Percentiles rank a stretch among this genome's conserved stretches.
phyloP scores from a whole-genome alignment of 2,329 filamentous ascomycete genomes.

The Cordyceps pruinosa region DNA sequence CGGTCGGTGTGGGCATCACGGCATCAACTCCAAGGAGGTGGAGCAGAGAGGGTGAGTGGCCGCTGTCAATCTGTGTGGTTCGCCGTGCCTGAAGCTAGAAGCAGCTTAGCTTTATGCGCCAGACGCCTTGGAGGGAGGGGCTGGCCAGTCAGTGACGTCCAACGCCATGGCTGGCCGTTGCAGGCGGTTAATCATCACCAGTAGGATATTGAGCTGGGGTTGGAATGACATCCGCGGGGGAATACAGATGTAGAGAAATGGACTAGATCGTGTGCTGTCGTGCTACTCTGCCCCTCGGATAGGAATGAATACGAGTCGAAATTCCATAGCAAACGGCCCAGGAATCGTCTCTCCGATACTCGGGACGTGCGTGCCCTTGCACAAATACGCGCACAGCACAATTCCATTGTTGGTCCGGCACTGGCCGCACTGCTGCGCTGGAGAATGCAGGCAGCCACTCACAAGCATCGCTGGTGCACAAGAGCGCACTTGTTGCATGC shows the following conservation, averaged over 20 bases:
- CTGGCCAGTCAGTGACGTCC: not conserved
- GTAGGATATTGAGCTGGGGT: not conserved
- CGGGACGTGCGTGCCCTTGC: no score
- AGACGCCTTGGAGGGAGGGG: not conserved
- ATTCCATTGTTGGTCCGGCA: conserved; percentile 1
- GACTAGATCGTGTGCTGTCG: not conserved
- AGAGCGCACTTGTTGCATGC: not conserved
- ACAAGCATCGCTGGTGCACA: not conserved
- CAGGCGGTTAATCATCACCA: not conserved
- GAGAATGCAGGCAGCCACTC: not conserved
- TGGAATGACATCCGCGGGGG: not conserved
- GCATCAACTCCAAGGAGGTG: no score
- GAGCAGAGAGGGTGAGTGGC: not conserved
- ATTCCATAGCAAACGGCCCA: not conserved
- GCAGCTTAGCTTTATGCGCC: no score
- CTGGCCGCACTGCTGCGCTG: not conserved
- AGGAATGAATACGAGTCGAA: not conserved
- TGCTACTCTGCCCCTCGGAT: not conserved
- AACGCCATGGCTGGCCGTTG: not conserved
- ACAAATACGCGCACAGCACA: not conserved
- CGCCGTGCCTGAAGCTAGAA: not conserved
- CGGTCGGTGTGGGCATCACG: not conserved
- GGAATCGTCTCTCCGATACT: not conserved
- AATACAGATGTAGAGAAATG: not conserved
- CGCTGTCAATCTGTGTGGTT: no score